Conservation (phyloP, 345 rosid genomes). For the Adansonia digitata region DNA sequence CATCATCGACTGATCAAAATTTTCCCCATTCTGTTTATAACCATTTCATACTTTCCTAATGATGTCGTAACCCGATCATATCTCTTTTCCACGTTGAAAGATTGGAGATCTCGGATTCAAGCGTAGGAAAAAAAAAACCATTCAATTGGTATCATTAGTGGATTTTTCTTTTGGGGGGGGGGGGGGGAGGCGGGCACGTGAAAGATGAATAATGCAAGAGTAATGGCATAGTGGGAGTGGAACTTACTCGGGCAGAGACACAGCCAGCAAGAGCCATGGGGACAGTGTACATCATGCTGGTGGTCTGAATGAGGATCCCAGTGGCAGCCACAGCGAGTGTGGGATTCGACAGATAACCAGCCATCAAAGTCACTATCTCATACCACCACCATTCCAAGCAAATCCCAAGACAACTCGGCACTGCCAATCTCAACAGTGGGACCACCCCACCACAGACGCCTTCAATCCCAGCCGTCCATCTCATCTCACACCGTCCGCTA, state of each 20-base stretch:
- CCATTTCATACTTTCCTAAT: background rate
- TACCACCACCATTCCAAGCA: slow-evolving; percentile 99
- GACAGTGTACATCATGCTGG: slow-evolving; percentile 95
- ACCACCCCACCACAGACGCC: slow-evolving; percentile 59
- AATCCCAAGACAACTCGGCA: slow-evolving; percentile 92
- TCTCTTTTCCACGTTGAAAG: background rate
- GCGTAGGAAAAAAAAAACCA: background rate
- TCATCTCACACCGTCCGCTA: slow-evolving; percentile 52
- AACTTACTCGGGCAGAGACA: slow-evolving; percentile 89
- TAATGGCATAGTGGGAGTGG: background rate
- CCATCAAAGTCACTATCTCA: slow-evolving; percentile 82
- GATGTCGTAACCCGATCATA: background rate
- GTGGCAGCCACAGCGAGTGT: slow-evolving; percentile 86
- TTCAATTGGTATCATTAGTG: no score
- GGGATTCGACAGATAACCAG: slow-evolving; percentile 88
- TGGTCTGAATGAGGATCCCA: slow-evolving; percentile 91
- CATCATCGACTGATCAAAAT: slow-evolving; percentile 18
- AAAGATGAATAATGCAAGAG: background rate
- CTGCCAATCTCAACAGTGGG: slow-evolving; percentile 69
- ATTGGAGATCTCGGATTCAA: no score
- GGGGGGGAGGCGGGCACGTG: no score
- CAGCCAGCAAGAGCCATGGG: slow-evolving; percentile 99
- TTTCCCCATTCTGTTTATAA: background rate
- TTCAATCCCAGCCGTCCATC: slow-evolving; percentile 40
- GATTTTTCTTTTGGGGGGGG: no score